Evolutionary conservation across 2,329 filamentous ascomycete genomes (phyloP).

Genomic region (Metarhizium robertsii): DNA sequence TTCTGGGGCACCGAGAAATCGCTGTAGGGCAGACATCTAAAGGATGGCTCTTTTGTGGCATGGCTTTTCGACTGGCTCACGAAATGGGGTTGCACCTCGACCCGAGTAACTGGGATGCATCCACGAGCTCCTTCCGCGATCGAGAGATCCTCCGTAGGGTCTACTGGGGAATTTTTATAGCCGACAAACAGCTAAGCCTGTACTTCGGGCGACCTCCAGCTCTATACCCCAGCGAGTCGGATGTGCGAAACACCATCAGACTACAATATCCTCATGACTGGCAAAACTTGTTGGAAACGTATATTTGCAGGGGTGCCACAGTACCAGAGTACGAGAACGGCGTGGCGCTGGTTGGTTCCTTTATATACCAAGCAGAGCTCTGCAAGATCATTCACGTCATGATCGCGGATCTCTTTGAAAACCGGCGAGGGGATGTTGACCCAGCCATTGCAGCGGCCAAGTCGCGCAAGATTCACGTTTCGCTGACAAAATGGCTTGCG

Average conservation of each 20-base stretch:
- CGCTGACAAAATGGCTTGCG: constrained; percentile 36
- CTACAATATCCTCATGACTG: constrained; percentile 40
- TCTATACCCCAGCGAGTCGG: constrained; percentile 37
- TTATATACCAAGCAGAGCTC: constrained; percentile 38
- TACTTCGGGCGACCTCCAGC: constrained; percentile 42
- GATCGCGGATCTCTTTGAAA: constrained; percentile 42
- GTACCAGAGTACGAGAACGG: constrained; percentile 38
- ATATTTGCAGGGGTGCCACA: constrained; percentile 33
- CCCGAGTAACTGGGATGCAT: constrained; percentile 37
- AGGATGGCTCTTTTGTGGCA: constrained; percentile 42
- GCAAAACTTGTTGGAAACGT: constrained; percentile 36
- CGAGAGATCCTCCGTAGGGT: constrained; percentile 38
- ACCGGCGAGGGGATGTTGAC: constrained; percentile 31
- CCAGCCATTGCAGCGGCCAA: constrained; percentile 30
- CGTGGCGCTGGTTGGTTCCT: constrained; percentile 31
- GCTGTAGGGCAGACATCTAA: constrained; percentile 37
- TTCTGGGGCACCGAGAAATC: constrained; percentile 37
- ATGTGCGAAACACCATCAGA: constrained; percentile 37
- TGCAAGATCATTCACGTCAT: constrained; percentile 39
- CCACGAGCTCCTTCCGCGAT: constrained; percentile 27
- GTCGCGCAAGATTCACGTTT: constrained; percentile 35
- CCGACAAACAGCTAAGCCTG: constrained; percentile 40
- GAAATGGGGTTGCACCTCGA: constrained; percentile 44
- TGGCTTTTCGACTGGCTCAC: constrained; percentile 40
- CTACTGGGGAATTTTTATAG: constrained; percentile 41